These are phyloP conservation scores for Botrytis cinerea DNA, from an alignment of 2,329 filamentous ascomycete species.

Conservation along the genomic window DNA sequence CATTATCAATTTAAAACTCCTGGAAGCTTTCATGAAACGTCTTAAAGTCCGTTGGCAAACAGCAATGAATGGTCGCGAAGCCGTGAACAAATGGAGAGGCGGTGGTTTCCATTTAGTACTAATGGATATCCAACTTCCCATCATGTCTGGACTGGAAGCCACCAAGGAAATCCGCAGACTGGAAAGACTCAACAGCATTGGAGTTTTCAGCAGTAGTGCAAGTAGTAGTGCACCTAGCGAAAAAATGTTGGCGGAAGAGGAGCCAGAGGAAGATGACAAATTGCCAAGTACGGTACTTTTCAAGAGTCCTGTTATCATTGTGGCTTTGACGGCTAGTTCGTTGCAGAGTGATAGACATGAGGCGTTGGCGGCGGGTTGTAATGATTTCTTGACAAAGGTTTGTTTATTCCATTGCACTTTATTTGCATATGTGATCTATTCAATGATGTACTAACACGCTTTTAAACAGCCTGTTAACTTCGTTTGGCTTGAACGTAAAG, in stretches of 20 bases:
- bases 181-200: constrained; percentile 88
- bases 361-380: constrained; percentile 91
- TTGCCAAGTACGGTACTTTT: constrained; percentile 71
- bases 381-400: constrained; percentile 98
- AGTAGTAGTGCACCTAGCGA: constrained; percentile 54
- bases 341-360: constrained; percentile 95
- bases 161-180: constrained; percentile 91
- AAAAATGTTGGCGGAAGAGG: constrained; percentile 44
- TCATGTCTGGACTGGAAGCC: constrained; percentile 94
- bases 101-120: constrained; percentile 95
- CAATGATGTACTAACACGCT: constrained; percentile 19
- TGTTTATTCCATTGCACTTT: constrained; percentile 34
- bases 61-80: constrained; percentile 93
- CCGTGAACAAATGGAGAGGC: constrained; percentile 87
- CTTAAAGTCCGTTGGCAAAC: constrained; percentile 96
- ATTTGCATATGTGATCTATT: neutral
- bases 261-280: constrained; percentile 65
- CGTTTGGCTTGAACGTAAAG: constrained; percentile 94
- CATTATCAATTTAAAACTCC: constrained; percentile 89
- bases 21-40: constrained; percentile 94
- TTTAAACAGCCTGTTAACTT: constrained; percentile 84
- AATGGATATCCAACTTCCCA: constrained; percentile 97
- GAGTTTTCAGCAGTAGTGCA: constrained; percentile 77
- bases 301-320: constrained; percentile 97
- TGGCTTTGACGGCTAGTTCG: constrained; percentile 91